phyloP scores from a whole-genome alignment of 345 rosid genomes.

The Arabis hirsuta region DNA sequence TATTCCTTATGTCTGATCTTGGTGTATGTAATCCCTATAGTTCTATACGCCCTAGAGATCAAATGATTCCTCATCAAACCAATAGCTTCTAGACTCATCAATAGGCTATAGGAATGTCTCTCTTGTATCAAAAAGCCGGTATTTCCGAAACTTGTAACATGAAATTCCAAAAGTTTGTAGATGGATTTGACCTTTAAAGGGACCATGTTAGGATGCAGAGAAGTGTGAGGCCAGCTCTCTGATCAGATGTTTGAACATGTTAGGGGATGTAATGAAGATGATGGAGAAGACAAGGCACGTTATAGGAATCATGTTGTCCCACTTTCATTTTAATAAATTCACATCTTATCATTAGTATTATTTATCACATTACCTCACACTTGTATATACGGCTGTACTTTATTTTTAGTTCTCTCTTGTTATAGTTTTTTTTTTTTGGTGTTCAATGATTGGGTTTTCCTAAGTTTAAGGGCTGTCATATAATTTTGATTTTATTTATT shows the following conservation, averaged over 20 bases:
- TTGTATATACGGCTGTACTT: conserved; percentile 42
- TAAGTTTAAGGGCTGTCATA: conserved; percentile 33
- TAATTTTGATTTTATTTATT: not conserved
- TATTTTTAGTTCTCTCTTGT: conserved; percentile 9
- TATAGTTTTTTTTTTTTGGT: not conserved
- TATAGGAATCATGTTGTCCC: conserved; percentile 44
- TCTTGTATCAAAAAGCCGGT: conserved; percentile 13
- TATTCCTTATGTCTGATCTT: not conserved
- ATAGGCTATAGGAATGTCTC: conserved; percentile 9
- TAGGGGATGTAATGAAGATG: conserved; percentile 42
- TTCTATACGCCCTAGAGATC: conserved; percentile 5
- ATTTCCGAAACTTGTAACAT: not conserved
- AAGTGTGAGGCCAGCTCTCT: conserved; percentile 46
- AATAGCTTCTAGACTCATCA: conserved; percentile 19
- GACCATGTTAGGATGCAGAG: conserved; percentile 46
- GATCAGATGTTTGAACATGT: conserved; percentile 45
- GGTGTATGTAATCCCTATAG: not conserved
- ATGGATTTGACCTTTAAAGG: conserved; percentile 41
- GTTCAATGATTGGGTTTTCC: conserved; percentile 41
- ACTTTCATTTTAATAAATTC: conserved; percentile 29
- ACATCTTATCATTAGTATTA: conserved; percentile 22
- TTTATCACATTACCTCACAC: conserved; percentile 32
- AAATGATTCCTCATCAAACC: conserved; percentile 25
- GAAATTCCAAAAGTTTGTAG: conserved; percentile 18
- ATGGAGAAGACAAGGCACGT: conserved; percentile 47